Base-by-base conservation (phyloP, 495 filamentous ascomycete species). In the Hypoxylon subgilvum region DNA sequence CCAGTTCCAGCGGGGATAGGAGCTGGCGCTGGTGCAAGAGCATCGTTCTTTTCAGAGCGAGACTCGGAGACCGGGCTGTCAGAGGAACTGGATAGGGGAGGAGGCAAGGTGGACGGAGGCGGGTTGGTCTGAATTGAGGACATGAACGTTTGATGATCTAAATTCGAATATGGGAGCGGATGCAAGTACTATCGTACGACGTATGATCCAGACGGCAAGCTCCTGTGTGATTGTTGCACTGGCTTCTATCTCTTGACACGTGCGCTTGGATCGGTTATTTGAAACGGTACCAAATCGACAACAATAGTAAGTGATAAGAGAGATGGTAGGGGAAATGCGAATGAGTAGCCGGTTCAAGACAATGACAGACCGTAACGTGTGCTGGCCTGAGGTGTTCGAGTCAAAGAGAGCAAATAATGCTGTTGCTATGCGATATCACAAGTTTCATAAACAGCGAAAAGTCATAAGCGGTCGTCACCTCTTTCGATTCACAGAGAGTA, bases 141-240 rank as follows among this genome's bases (percentile, higher is more conserved):
- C 61, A 69, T 69, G 63, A 64, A 69, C 39, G 40, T 42, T 9
- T 30, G 10, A 18, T 59, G 42, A 51, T 54, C 13, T 53, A 23
- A 47, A 6, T 42, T 27, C 6, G 27, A 41, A 38, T 4, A 13
- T 16, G 19, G 14, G 13, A 19, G 28, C 13, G 16, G 32, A 32
- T 19, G 19, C 1, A 32, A 50, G 13, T 35, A 23, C 5, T 54
- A 23, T 45, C 6, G 3, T 30, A 12, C 1, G 39, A 22, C n/a
- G 28, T 42, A 2, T 17, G 27, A 6, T 18, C 28, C 12, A 36
- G 6, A 28, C n/a, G n/a, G n/a, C n/a, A n/a, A n/a, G n/a, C n/a
- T n/a, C n/a, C n/a, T n/a, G n/a, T n/a, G n/a, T n/a, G n/a, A n/a
- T n/a, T n/a, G n/a, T n/a, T n/a, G n/a, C n/a, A n/a, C n/a, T n/a